Percentiles rank a stretch among this genome's conserved stretches.
phyloP scores from a whole-genome alignment of 179 eudicot species.

The Beta corolliflora region DNA sequence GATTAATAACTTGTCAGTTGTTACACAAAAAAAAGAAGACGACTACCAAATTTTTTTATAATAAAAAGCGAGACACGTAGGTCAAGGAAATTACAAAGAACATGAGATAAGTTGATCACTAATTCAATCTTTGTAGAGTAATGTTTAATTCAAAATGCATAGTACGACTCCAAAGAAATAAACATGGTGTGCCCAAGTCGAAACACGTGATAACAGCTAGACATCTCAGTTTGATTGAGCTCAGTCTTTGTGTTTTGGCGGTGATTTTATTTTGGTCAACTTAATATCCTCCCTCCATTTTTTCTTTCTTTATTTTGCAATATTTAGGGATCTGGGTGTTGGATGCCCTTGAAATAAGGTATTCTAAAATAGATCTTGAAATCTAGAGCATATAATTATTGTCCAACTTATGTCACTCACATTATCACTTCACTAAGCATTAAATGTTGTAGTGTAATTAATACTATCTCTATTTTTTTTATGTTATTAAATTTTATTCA shows the following conservation, averaged over 20 bases:
- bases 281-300: too few species aligned
- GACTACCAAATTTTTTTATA: background rate
- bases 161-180: background rate
- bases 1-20: background rate
- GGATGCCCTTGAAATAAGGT: background rate
- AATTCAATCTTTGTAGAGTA: too few species aligned
- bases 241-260: background rate
- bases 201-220: conserved; percentile 14
- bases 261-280: conserved; percentile 6
- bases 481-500: too few species aligned
- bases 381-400: background rate
- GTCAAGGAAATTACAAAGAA: background rate
- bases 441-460: too few species aligned
- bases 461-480: too few species aligned
- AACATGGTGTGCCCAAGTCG: background rate
- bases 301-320: background rate
- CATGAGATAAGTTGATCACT: background rate
- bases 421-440: too few species aligned
- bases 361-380: background rate
- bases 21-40: background rate
- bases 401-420: background rate
- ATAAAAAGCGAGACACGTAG: background rate
- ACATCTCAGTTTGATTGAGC: background rate
- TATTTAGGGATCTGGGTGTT: background rate
- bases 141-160: background rate